Evolutionary conservation across 2,329 filamentous ascomycete genomes (phyloP), one percentile per base, ranked within the genome.

Genomic region (Alternaria sp.): DNA sequence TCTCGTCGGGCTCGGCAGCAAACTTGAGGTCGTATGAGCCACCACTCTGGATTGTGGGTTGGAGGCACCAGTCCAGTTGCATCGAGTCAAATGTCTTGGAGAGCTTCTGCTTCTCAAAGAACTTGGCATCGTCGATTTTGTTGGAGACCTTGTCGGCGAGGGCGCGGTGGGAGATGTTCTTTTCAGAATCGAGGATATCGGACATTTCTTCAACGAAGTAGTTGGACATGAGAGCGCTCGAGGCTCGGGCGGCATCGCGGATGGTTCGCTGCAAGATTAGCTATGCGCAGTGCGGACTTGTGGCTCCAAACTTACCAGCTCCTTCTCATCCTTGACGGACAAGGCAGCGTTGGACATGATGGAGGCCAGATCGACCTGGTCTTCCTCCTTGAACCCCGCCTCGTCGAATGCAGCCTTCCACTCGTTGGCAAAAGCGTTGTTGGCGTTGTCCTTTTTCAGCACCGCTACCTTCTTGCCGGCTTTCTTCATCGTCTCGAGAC

Each of bases 151-250:
- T 95, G 71, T 92, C 88, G n/a, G 91, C 88, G 7, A 99, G 85
- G 2, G 85, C 85, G 65, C 89, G 91, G 79, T 99, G 95, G 63
- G 93, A 95, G 74, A 98, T 92, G 76, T 97, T 97, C 83, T 97
- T 97, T 78, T 98, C 96, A 67, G 93, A 90, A 73, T 99, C 95
- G 60, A 99, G 87, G 51, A 98, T 90, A 69, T 91, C 90, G 50
- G 94, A 97, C 93, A 99, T 98, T 77, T 97, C 93, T 74, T 99
- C 95, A 66, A 99, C 89, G 77, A 98, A 98, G 79, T 95, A 99
- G 59, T 94, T 92, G 50, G 92, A 92, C 89, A 98, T 96, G 60
- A 98, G 83, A 58, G 93, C 93, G 66, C 96, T 94, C 69, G 93
- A 97, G 45, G 95, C 94, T 74, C 95, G 91, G 54, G 95, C 95